Base-by-base conservation (phyloP, 2,329 filamentous ascomycete species). In the Ophiocordyceps camponoti-saundersi region DNA sequence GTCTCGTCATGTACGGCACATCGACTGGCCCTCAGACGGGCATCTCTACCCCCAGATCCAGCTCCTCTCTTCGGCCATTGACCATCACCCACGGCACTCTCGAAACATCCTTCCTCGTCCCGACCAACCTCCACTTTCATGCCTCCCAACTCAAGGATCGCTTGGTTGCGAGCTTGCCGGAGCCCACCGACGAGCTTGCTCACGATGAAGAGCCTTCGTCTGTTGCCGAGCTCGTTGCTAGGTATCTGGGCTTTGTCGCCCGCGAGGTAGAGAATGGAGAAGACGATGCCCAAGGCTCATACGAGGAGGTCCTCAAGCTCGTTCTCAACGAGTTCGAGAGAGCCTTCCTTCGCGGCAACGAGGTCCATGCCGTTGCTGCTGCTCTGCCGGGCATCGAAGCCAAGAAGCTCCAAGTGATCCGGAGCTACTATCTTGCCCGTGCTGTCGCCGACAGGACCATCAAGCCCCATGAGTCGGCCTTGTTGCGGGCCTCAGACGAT, bases 181-280 rank as follows among this genome's bases (percentile, higher is more conserved):
- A 81, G 58, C 85, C 92, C 48, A 98, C 93, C 62, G 92, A 98
- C 63, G 92, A 98, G 72, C 79, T 96, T 53, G 93, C 92, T 51
- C 88, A 90, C 62, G 93, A 98, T 71, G 92, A 98, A 57, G 93
- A 98, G 72, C 92, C 92, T n/a, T 96, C 92, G 36, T 98, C 93
- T 22, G 80, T 89, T 44, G 71, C 86, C 42, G 92, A 98, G 70
- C 75, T 98, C 50, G 87, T 98, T 30, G 89, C 87, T 51, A 80
- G 90, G 62, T 98, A 94, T 67, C 80, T 98, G 61, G 88, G 87
- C 56, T 93, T 87, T 62, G 77, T 95, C 50, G 88, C 90, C 53
- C 71, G 77, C 52, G 85, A 95, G 69, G 84, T 95, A 39, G 87
- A 95, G 47, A 85, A 93, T 57, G 88, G 87, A 48, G 92, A 96